Percentiles rank a stretch among this genome's conserved stretches.
These are phyloP conservation scores for Tricladium varicosporioides DNA, from an alignment of 2,329 filamentous ascomycete species.

Conservation along the genomic window DNA sequence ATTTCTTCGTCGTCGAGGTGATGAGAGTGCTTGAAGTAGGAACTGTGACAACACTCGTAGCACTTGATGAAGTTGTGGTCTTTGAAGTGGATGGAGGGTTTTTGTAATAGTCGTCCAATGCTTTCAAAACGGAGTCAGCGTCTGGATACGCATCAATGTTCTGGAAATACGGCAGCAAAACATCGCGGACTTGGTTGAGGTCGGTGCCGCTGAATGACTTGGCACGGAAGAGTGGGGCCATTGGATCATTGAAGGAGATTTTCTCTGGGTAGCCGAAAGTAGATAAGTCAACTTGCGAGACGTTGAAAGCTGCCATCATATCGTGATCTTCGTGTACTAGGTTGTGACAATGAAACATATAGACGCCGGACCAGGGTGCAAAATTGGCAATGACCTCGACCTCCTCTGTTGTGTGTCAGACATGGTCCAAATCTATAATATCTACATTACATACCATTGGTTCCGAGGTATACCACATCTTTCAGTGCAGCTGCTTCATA, in stretches of 20 bases:
- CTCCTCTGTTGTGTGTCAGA: conserved; percentile 37
- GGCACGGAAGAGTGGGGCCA: conserved; percentile 23
- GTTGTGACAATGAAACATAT: conserved; percentile 43
- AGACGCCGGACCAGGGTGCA: conserved; percentile 51
- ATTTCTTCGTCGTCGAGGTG: too few relatives aligned
- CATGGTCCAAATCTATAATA: too few relatives aligned
- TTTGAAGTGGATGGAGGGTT: conserved; percentile 1
- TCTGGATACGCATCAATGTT: conserved; percentile 27
- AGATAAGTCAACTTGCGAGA: conserved; percentile 12
- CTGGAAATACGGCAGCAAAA: conserved; percentile 15
- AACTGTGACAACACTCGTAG: too few relatives aligned
- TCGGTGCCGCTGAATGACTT: conserved; percentile 21
- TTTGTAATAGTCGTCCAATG: conserved; percentile 18
- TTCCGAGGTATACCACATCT: conserved; percentile 55
- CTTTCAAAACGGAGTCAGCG: conserved; percentile 11
- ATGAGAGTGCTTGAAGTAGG: too few relatives aligned
- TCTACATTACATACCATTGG: conserved; percentile 27
- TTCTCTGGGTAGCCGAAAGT: conserved; percentile 21
- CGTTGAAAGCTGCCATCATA: conserved; percentile 35
- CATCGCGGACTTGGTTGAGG: conserved; percentile 13
- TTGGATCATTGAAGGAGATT: conserved; percentile 25
- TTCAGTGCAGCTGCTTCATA: conserved; percentile 56
- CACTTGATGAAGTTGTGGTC: too few relatives aligned
- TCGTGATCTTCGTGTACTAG: conserved; percentile 34
- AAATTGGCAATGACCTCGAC: conserved; percentile 51